Evolutionary conservation across 1,284 basidiomycete species (phyloP), one percentile per base, ranked within the genome.

Genomic region (Gymnopus androsaceus): DNA sequence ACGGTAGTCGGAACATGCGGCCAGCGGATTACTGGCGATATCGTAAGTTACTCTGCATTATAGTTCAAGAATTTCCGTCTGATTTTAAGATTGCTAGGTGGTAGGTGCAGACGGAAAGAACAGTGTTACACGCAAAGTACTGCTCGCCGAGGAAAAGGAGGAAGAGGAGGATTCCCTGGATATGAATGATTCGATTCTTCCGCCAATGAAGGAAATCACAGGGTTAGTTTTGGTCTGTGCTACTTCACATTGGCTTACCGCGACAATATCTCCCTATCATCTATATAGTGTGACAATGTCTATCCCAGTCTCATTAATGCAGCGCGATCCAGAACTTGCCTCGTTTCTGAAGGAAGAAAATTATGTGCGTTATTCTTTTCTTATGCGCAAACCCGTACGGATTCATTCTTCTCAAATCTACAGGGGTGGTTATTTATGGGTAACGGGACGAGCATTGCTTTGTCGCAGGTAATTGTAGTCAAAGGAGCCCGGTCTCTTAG

Each of bases 71-170:
- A 47, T 3, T 33, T 14, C 11, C 15, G 12, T 21, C 28, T 21
- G 19, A n/a, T n/a, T n/a, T n/a, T n/a, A 23, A 17, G 17, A 41
- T 4, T 21, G 15, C 21, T 27, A 55, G 53, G 28, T 55, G n/a
- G 44, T 59, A 28, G 57, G 57, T 14, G 47, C 54, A 34, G 57
- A 54, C 25, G 54, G 57, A 15, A 41, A 49, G 25, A 42, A 51
- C 23, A 55, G 52, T 27, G 34, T 47, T 7, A 41, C 44, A 7
- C 57, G 57, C 30, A 37, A 55, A n/a, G n/a, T 58, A 11, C 34
- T 58, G 12, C 21, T 51, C 8, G 17, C 44, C 9, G 48, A 57
- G 17, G 25, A 53, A 33, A 46, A 57, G 6, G 56, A 53, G 15
- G 46, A 48, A 23, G 51, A 53, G 12, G 21, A 14, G 4, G 56